phyloP scores from a whole-genome alignment of 2,329 filamentous ascomycete genomes.

The Cordyceps javanica region DNA sequence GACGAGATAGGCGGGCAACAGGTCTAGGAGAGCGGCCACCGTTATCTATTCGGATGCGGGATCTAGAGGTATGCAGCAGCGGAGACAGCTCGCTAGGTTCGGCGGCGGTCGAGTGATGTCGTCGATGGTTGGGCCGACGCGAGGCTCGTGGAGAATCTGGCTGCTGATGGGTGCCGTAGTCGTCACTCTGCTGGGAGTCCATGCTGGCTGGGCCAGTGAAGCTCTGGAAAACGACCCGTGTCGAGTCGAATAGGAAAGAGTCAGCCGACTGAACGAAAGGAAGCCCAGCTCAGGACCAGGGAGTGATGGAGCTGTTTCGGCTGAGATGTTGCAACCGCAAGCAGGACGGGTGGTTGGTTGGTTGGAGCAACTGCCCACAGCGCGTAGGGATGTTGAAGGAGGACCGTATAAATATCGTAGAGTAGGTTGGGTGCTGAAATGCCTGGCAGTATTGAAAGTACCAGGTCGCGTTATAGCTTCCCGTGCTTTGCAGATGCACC shows the following conservation, averaged over 20 bases:
- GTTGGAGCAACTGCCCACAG: neutral
- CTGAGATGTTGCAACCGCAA: neutral
- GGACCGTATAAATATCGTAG: neutral
- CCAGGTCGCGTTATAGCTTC: neutral
- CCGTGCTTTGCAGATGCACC: neutral
- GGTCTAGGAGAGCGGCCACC: constrained; percentile 22
- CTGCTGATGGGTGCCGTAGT: constrained; percentile 21
- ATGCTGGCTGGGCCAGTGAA: constrained; percentile 16
- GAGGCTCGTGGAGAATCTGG: constrained; percentile 28
- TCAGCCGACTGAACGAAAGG: neutral
- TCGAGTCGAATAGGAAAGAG: neutral
- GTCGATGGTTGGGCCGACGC: constrained; percentile 22
- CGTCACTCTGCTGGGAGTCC: constrained; percentile 24
- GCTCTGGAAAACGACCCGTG: neutral
- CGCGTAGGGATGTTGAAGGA: neutral
- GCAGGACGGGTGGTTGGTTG: neutral
- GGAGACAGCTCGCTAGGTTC: constrained; percentile 40
- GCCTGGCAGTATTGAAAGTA: neutral
- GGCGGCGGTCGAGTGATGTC: constrained; percentile 23
- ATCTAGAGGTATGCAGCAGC: constrained; percentile 34
- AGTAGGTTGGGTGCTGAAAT: neutral
- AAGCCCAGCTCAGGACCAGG: neutral
- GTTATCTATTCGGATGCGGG: constrained; percentile 36
- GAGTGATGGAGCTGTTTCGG: neutral
- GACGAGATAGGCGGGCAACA: constrained; percentile 26